Percentiles rank a stretch among this genome's conserved stretches.
Conservation (phyloP, 164 flowering plant genomes). For the Sextonia rubra region DNA sequence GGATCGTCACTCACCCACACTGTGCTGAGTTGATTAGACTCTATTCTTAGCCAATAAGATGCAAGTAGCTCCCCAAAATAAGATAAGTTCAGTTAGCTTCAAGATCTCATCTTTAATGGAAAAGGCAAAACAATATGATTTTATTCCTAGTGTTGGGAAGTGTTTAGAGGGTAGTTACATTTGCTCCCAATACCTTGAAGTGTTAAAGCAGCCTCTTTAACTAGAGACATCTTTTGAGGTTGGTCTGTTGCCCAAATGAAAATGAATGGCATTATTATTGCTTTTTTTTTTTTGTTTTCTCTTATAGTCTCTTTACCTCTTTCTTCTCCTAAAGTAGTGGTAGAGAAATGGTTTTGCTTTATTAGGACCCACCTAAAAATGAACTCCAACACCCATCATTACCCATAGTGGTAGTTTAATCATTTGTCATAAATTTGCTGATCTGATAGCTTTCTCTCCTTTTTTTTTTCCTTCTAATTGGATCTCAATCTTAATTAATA, state of each 20-base stretch:
- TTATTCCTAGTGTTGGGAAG: background rate
- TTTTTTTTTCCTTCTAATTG: background rate
- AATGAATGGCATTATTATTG: conserved; percentile 1
- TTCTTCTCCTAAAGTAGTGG: conserved; percentile 5
- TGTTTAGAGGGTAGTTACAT: background rate
- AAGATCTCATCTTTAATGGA: too few species aligned
- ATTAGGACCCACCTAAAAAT: background rate
- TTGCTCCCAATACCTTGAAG: background rate
- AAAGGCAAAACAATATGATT: background rate
- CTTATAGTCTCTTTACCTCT: background rate
- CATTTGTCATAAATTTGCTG: background rate
- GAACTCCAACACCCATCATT: conserved; percentile 2
- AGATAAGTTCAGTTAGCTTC: too few species aligned
- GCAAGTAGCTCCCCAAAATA: too few species aligned
- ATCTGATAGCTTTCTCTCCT: background rate
- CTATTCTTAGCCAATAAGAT: too few species aligned
- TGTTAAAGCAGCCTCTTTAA: background rate
- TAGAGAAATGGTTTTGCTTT: conserved; percentile 4
- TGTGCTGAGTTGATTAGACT: too few species aligned
- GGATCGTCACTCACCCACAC: too few species aligned
- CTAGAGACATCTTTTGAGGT: background rate
- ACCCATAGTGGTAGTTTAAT: background rate
- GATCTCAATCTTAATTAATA: background rate
- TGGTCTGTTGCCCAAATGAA: background rate
- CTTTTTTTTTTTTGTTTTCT: background rate